A percentile compares a stretch with the other conserved stretches of the same genome.
phyloP scores from a whole-genome alignment of 225 moss, liverwort and hornwort genomes.

The Ulota crispa region DNA sequence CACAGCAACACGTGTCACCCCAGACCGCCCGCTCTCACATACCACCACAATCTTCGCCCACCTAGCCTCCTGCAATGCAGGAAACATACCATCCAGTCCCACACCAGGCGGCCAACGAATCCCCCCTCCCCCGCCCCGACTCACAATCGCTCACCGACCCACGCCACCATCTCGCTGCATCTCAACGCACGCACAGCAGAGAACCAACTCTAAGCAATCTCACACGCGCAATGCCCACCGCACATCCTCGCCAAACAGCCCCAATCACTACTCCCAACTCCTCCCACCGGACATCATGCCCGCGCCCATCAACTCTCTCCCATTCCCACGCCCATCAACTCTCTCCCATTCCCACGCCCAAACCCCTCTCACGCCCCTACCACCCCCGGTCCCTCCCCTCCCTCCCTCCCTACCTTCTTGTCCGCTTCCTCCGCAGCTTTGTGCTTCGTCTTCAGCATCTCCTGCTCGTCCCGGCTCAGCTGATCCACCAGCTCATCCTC shows the following conservation, averaged over 20 bases:
- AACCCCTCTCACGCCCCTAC: not conserved
- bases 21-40: not conserved
- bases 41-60: not conserved
- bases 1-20: not conserved
- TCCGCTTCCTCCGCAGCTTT: slow-evolving; percentile 95
- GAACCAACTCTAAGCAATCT: not conserved
- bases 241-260: not conserved
- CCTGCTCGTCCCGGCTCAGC: slow-evolving; percentile 87
- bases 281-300: not conserved
- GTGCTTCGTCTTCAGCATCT: slow-evolving; percentile 90
- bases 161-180: not conserved
- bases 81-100: not conserved
- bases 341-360: not conserved
- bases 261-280: not conserved
- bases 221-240: not conserved
- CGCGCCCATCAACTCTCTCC: not conserved
- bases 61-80: not conserved
- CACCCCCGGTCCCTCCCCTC: not conserved
- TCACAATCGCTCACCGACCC: no score
- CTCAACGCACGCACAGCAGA: not conserved
- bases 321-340: not conserved
- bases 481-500: slow-evolving; percentile 75
- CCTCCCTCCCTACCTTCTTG: slow-evolving; percentile 64
- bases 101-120: not conserved
- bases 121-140: not conserved